Evolutionary conservation across 805 yeast genomes (phyloP), one percentile per base, ranked within the genome.

Genomic region (Brettanomyces bruxellensis): DNA sequence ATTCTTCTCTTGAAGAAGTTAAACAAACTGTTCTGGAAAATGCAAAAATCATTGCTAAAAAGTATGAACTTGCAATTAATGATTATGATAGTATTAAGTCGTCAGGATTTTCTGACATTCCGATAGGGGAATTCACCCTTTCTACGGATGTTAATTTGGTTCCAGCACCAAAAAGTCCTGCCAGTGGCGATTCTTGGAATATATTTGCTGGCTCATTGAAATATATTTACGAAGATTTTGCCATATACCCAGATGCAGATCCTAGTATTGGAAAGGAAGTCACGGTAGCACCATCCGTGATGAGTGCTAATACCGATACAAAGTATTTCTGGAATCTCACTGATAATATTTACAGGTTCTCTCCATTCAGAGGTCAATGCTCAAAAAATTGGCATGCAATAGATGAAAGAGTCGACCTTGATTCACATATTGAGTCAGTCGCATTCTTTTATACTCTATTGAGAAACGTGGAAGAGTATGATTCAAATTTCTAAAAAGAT

Each of bases 261-360:
- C 25, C 32, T 13, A 40, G 45, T 12, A 47, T 44, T 5, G 43
- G 54, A 2, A 43, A 47, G 5, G 51, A 48, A 3, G 25, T 43
- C 13, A 59, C 59, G 40, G 64, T 71, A 14, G 62, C 81, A 0
- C 81, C 84, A n/a, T 67, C 69, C 12, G 57, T 78, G 24, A 70
- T 74, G 65, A 66, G 81, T 7, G 83, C 77, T 5, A 79, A 79
- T 58, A 79, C 86, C 3, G 86, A 79, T 59, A 78, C 85, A 6
- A 70, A 71, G 51, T 66, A 73, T 52, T 79, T 79, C 59, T 77
- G 82, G 81, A 60, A 68, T 45, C 65, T 79, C 55, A 69, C 81
- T 13, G 66, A 64, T 45, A 69, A 78, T 57, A 78, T 79, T 46
- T 79, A 69, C 65, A 71, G 86, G 54, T 79, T 35, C 25, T 23